phyloP scores from a whole-genome alignment of 2,329 filamentous ascomycete genomes.

The Pyrenophora teres region DNA sequence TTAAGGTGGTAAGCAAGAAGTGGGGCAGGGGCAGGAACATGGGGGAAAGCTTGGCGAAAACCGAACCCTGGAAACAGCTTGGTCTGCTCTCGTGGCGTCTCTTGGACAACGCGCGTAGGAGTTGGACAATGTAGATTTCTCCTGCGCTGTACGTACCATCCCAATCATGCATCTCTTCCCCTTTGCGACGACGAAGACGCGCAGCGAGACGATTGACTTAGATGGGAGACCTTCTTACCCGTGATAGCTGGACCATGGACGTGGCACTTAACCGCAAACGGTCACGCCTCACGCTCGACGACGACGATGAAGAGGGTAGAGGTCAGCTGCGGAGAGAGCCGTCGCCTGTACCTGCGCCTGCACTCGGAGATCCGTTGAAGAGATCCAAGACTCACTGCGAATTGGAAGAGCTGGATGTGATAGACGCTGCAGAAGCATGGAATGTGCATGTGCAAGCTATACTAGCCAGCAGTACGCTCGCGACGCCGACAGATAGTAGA shows the following conservation, averaged over 20 bases:
- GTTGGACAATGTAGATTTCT: conserved; percentile 4
- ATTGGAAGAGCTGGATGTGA: conserved; percentile 42
- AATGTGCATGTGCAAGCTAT: conserved; percentile 39
- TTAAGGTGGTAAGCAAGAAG: conserved; percentile 1
- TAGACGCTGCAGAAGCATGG: conserved; percentile 39
- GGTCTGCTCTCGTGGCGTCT: conserved; percentile 19
- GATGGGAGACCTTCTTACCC: conserved; percentile 26
- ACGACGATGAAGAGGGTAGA: conserved; percentile 29
- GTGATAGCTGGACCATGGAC: conserved; percentile 34
- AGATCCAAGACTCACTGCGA: conserved; percentile 44
- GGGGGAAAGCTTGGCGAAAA: conserved; percentile 6
- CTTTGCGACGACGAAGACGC: not conserved
- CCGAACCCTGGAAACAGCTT: not conserved
- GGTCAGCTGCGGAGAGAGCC: conserved; percentile 22
- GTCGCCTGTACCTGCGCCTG: conserved; percentile 28
- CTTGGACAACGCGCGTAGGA: conserved; percentile 25
- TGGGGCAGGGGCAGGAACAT: conserved; percentile 12
- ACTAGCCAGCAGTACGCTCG: conserved; percentile 33
- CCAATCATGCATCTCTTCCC: conserved; percentile 2
- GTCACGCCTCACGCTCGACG: conserved; percentile 35
- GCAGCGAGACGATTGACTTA: not conserved
- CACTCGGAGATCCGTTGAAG: conserved; percentile 37
- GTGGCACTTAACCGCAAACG: conserved; percentile 41
- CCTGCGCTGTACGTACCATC: conserved; percentile 7
- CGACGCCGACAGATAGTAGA: conserved; percentile 17